Percentiles rank a stretch among this genome's conserved stretches.
Conservation (phyloP, 139 green algal species). For the Astrephomene gubernaculifera region DNA sequence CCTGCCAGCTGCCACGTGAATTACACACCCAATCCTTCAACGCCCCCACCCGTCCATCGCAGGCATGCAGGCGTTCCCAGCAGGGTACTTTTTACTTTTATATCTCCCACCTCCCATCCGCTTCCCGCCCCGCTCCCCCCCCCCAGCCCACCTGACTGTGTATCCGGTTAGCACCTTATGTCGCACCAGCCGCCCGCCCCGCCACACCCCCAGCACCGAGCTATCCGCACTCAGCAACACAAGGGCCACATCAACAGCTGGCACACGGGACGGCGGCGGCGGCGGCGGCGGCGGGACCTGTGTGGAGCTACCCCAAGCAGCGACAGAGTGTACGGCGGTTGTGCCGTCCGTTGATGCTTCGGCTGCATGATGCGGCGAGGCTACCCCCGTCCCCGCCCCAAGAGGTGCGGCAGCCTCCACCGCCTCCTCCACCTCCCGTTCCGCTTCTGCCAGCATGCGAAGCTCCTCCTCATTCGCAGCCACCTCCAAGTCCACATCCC, state of each 20-base stretch:
- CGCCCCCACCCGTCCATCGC: no score
- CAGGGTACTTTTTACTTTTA: no score
- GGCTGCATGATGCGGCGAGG: neutral
- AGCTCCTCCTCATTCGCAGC: conserved; percentile 2
- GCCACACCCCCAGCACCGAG: conserved; percentile 9
- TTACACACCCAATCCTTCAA: no score
- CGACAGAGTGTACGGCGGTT: neutral
- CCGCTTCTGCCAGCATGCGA: neutral
- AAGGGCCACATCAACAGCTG: neutral
- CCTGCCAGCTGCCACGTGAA: no score
- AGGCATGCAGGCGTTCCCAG: no score
- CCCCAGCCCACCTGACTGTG: conserved; percentile 7
- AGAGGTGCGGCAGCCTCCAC: neutral
- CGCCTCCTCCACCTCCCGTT: neutral
- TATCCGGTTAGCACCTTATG: conserved; percentile 40
- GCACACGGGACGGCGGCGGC: neutral
- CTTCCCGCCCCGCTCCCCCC: neutral
- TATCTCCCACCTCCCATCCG: neutral
- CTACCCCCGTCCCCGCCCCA: no score
- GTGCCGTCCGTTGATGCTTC: neutral
- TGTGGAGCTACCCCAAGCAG: neutral
- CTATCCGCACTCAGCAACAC: conserved; percentile 27
- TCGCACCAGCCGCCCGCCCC: conserved; percentile 12
- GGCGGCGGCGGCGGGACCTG: neutral
- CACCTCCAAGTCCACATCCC: conserved; percentile 1